Conservation (phyloP, 2,329 filamentous ascomycete genomes). For the Cytospora chrysosperma region DNA sequence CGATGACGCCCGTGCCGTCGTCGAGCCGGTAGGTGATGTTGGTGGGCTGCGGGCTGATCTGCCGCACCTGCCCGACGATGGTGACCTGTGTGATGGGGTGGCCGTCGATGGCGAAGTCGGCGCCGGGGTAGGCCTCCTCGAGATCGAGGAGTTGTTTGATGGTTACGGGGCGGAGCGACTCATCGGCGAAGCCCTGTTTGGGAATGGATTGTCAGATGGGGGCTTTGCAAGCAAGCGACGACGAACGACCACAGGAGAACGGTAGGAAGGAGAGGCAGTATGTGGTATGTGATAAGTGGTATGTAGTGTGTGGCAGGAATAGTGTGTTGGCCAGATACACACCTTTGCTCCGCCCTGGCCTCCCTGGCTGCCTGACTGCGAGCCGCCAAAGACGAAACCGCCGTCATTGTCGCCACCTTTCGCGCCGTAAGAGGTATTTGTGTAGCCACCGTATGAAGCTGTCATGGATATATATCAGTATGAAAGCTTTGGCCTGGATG, state of each 20-base stretch:
- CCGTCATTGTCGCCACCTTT: slow-evolving; percentile 60
- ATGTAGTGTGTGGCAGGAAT: not conserved
- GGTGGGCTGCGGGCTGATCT: slow-evolving; percentile 80
- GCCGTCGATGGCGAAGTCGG: slow-evolving; percentile 82
- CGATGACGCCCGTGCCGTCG: slow-evolving; percentile 89
- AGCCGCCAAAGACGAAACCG: slow-evolving; percentile 60
- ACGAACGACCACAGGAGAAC: not conserved
- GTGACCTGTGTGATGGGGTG: slow-evolving; percentile 72
- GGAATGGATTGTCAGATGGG: slow-evolving; percentile 8
- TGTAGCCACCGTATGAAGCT: slow-evolving; percentile 53
- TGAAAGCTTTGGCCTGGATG: not conserved
- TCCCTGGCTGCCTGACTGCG: slow-evolving; percentile 57
- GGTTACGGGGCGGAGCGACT: slow-evolving; percentile 88
- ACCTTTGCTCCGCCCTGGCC: slow-evolving; percentile 30
- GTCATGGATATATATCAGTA: slow-evolving; percentile 3
- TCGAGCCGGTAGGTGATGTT: slow-evolving; percentile 92
- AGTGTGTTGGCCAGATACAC: not conserved
- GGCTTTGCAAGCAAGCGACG: no score
- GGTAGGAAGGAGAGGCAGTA: not conserved
- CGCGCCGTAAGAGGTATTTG: slow-evolving; percentile 50
- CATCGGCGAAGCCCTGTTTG: slow-evolving; percentile 64
- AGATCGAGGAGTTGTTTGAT: slow-evolving; percentile 92
- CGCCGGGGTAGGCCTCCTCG: slow-evolving; percentile 67
- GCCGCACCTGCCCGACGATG: slow-evolving; percentile 87
- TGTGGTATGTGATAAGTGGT: no score